Evolutionary conservation across 164 flowering plant genomes (phyloP).

Genomic region (Liriodendron chinense): DNA sequence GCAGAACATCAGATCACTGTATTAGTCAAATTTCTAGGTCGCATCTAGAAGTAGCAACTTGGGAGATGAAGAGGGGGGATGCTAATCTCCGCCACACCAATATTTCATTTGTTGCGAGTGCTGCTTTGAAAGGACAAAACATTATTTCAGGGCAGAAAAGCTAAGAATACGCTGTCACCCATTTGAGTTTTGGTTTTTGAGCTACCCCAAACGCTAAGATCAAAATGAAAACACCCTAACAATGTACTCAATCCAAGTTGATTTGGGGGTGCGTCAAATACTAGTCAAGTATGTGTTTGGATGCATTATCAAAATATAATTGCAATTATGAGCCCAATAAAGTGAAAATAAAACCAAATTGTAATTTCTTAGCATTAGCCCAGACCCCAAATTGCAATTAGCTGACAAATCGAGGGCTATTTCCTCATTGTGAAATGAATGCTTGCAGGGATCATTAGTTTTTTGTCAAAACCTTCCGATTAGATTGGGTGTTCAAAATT

Average conservation of each 20-base stretch:
- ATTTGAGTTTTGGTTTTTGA: too few species aligned
- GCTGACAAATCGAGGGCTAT: neutral
- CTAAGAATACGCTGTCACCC: too few species aligned
- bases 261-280: too few species aligned
- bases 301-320: too few species aligned
- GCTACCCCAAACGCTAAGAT: too few species aligned
- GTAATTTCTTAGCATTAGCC: neutral
- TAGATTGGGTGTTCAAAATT: neutral
- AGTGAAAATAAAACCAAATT: too few species aligned
- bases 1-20: neutral
- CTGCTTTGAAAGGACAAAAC: neutral
- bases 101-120: neutral
- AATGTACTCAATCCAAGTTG: too few species aligned
- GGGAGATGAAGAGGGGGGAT: neutral
- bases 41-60: neutral
- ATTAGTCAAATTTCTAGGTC: neutral
- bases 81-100: neutral
- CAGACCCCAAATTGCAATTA: neutral
- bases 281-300: too few species aligned
- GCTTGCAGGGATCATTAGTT: neutral
- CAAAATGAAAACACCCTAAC: too few species aligned
- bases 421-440: neutral
- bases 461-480: too few species aligned
- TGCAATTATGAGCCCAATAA: too few species aligned
- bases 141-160: neutral